A percentile compares a stretch with the other conserved stretches of the same genome.
These are phyloP conservation scores for Fusarium tanahbumbuense DNA, from an alignment of 2,329 filamentous ascomycete genomes.

Conservation along the genomic window DNA sequence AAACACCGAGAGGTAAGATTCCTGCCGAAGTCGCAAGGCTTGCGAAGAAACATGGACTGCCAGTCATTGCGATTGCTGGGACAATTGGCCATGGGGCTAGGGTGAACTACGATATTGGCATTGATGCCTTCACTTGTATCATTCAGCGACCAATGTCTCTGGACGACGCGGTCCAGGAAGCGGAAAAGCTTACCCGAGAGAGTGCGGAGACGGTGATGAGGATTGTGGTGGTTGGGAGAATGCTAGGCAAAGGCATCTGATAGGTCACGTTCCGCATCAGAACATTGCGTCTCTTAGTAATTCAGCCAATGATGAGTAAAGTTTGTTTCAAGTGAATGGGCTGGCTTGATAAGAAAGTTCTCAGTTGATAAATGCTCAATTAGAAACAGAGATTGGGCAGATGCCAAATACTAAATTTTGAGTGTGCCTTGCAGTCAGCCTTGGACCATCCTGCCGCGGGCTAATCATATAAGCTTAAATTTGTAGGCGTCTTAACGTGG, in stretches of 20 bases:
- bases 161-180: conserved; percentile 48
- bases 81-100: conserved; percentile 51
- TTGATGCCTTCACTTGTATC: conserved; percentile 51
- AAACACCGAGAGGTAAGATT: conserved; percentile 64
- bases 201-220: conserved; percentile 52
- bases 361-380: neutral
- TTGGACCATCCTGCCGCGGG: neutral
- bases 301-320: neutral
- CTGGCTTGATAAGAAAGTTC: too few species aligned
- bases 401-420: neutral
- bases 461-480: neutral
- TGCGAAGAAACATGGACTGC: conserved; percentile 58
- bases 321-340: too few species aligned
- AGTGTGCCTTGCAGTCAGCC: neutral
- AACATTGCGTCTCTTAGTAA: neutral
- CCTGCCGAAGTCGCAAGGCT: conserved; percentile 63
- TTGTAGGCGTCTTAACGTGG: neutral
- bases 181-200: conserved; percentile 48
- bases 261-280: neutral
- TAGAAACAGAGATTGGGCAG: neutral
- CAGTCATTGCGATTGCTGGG: conserved; percentile 56
- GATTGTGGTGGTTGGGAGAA: conserved; percentile 49
- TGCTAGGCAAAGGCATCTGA: conserved; percentile 36
- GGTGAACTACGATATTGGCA: conserved; percentile 51
- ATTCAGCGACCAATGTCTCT: conserved; percentile 49